Percentiles rank a stretch among this genome's conserved stretches.
Conservation (phyloP, 1,139 yeast genomes). For the Debaryomycetaceae sp. region DNA sequence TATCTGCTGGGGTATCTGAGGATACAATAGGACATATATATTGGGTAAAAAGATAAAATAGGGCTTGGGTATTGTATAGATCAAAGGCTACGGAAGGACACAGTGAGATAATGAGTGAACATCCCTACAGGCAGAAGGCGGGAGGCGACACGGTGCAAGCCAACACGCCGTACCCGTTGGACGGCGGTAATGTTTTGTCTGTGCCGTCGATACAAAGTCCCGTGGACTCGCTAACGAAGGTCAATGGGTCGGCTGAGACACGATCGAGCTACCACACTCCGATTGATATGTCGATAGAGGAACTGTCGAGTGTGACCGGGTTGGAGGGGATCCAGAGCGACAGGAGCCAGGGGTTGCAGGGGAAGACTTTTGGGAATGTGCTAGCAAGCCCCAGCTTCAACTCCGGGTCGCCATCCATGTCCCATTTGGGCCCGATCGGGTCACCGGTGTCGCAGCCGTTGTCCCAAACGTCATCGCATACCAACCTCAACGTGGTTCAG, state of each 20-base stretch:
- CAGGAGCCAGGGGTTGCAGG: background rate
- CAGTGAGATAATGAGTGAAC: slow-evolving; percentile 11
- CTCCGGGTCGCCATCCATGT: background rate
- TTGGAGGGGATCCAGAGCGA: background rate
- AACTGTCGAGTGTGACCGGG: background rate
- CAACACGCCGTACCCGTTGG: slow-evolving; percentile 25
- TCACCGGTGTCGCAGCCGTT: slow-evolving; percentile 32
- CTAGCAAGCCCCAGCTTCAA: background rate
- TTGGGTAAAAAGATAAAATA: background rate
- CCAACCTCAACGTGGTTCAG: slow-evolving; percentile 24
- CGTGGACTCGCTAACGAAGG: background rate
- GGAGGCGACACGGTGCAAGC: slow-evolving; percentile 3
- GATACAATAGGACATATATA: background rate
- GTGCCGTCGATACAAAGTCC: background rate
- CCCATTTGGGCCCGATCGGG: slow-evolving; percentile 3
- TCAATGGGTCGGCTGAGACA: background rate
- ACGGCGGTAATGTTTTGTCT: background rate
- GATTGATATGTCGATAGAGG: background rate
- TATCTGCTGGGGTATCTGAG: background rate
- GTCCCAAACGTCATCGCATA: slow-evolving; percentile 38
- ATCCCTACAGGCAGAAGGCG: slow-evolving; percentile 35
- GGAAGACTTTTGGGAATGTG: background rate
- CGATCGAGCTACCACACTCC: background rate
- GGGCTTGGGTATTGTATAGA: background rate
- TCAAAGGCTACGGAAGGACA: background rate